Conservation (phyloP, 208 protist genomes). For the Acanthamoeba castellanii region DNA sequence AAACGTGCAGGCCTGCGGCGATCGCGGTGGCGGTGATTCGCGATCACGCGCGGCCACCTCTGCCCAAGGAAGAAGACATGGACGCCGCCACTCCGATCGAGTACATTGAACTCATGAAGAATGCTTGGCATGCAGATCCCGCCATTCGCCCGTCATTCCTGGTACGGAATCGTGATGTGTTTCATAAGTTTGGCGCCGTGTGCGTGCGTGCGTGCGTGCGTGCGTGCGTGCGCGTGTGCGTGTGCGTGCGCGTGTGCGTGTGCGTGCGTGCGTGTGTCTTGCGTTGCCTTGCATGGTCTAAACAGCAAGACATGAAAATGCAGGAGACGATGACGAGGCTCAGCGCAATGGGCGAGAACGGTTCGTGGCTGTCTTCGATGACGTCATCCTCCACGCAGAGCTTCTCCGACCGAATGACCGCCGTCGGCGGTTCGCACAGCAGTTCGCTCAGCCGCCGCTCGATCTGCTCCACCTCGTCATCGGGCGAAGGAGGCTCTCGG, state of each 20-base stretch:
- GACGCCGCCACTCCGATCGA: not conserved
- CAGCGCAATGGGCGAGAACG: not conserved
- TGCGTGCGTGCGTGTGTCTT: not conserved
- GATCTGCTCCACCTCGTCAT: not conserved
- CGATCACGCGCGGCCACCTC: not conserved
- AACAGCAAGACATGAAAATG: not conserved
- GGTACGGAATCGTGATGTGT: no score
- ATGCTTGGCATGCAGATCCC: not conserved
- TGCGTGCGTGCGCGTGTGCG: no score
- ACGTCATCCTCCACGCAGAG: not conserved
- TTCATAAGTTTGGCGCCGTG: no score
- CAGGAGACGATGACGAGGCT: not conserved
- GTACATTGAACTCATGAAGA: not conserved
- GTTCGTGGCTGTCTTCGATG: not conserved
- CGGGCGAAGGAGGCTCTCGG: not conserved
- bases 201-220: no score
- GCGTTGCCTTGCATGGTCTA: no score
- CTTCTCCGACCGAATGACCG: not conserved
- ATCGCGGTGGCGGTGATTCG: slow-evolving; percentile 10
- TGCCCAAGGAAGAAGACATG: not conserved
- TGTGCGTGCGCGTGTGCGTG: no score
- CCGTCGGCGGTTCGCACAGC: not conserved
- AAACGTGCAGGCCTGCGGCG: not conserved
- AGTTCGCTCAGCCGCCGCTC: not conserved
- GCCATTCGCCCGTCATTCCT: slow-evolving; percentile 1